phyloP scores from a whole-genome alignment of 73 alveolate species.

The Tetrahymena borealis region DNA sequence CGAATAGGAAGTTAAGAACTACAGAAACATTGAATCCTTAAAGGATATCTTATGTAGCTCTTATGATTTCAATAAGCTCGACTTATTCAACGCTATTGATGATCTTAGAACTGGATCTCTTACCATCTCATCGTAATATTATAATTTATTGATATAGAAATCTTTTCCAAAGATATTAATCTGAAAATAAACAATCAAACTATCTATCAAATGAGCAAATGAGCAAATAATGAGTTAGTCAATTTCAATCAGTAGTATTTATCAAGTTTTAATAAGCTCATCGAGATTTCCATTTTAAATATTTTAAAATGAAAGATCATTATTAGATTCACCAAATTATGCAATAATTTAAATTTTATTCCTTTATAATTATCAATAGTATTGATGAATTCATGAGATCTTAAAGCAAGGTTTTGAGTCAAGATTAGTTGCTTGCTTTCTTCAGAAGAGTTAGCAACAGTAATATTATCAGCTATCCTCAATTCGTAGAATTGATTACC shows the following conservation, averaged over 20 bases:
- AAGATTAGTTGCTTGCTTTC: not conserved
- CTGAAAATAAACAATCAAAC: not conserved
- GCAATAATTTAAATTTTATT: not conserved
- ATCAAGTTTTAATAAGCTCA: no score
- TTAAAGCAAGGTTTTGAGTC: not conserved
- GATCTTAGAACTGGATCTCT: not conserved
- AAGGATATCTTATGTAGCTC: constrained; percentile 30
- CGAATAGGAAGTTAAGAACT: constrained; percentile 44
- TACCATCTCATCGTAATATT: not conserved
- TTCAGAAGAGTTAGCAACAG: not conserved
- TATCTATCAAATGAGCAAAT: not conserved
- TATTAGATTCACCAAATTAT: no score
- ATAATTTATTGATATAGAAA: no score
- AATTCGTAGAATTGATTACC: not conserved
- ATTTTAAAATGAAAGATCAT: no score
- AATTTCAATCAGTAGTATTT: no score
- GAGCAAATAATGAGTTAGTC: no score
- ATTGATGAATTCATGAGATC: not conserved
- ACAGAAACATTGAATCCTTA: constrained; percentile 24
- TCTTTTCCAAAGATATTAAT: not conserved
- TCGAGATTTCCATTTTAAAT: no score
- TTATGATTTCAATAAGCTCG: constrained; percentile 29
- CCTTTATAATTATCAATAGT: not conserved
- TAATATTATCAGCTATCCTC: not conserved
- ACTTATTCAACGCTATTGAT: constrained; percentile 19